Base-by-base conservation (phyloP, 2,329 filamentous ascomycete genomes). In the Aspergillus sp. region DNA sequence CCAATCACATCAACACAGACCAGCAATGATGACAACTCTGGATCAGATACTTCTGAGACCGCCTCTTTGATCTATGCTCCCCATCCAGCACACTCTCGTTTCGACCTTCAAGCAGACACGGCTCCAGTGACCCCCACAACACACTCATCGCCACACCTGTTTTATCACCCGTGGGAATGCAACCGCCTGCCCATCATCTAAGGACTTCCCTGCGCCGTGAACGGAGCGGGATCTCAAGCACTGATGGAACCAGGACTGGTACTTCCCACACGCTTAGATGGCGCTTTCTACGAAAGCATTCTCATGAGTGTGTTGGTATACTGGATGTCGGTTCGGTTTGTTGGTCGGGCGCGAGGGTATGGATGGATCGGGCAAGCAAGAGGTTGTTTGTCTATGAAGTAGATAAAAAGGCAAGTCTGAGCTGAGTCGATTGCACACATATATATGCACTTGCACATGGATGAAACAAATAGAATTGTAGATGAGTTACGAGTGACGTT, bases 21-120 rank as follows among this genome's bases (percentile, higher is more conserved):
- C 72, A 73, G 73, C 73, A 59, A 70, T 77, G 75, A 78, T 77
- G 75, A 78, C 73, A 69, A 68, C 61, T 30, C 66, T 65, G 68
- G 70, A 72, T 70, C 74, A 78, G 75, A 78, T 78, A 78, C 75
- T 78, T 78, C 73, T 68, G 75, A 78, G 71, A 69, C 64, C 66
- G 62, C 56, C 53, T 58, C 41, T 27, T 25, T 38, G 32, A 53
- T 53, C 52, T 32, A 48, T 50, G 39, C 41, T 25, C 17, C 23
- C 51, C 44, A 49, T 53, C 62, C 44, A 60, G 42, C 23, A 27
- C 32, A n/a, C 27, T 41, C 25, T 50, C 36, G 13, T 25, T 25
- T 15, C 32, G 48, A 39, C 27, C 50, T 13, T 51, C 21, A 15
- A 13, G 30, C 23, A 42, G 49, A 19, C 32, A 54, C 48, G 15